A percentile compares a stretch with the other conserved stretches of the same genome.
phyloP scores from a whole-genome alignment of 441 rosid genomes.

The Viola pubescens region DNA sequence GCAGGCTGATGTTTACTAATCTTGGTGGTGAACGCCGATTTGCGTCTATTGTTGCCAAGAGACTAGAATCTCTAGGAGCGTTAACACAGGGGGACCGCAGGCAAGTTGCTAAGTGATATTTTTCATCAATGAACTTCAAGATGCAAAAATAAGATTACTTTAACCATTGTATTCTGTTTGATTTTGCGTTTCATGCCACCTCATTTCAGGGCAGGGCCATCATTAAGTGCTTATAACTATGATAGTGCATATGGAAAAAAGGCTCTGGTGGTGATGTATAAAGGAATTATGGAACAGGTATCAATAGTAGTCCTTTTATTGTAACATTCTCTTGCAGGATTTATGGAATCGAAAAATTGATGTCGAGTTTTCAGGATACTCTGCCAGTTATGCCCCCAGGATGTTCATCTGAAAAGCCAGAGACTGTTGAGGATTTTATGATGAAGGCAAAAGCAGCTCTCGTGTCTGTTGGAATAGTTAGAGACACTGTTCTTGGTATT shows the following conservation, averaged over 20 bases:
- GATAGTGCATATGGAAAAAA: constrained; percentile 91
- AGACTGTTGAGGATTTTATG: constrained; percentile 71
- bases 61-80: constrained; percentile 96
- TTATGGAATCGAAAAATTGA: constrained; percentile 20
- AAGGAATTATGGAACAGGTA: constrained; percentile 98
- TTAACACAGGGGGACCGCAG: constrained; percentile 98
- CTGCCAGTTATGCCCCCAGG: constrained; percentile 97
- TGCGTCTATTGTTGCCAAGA: constrained; percentile 98
- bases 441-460: constrained; percentile 93
- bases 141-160: neutral
- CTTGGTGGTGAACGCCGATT: constrained; percentile 99
- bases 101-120: constrained; percentile 30
- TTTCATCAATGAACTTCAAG: neutral
- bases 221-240: constrained; percentile 95
- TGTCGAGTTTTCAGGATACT: constrained; percentile 57
- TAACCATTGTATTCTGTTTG: constrained; percentile 2
- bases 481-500: constrained; percentile 79
- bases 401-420: constrained; percentile 82
- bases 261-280: constrained; percentile 90
- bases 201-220: constrained; percentile 80
- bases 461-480: constrained; percentile 94
- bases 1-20: constrained; percentile 82
- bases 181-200: constrained; percentile 23
- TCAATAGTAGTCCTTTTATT: constrained; percentile 13
- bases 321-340: constrained; percentile 8